These are phyloP conservation scores for Apiotrichum gamsii DNA, from an alignment of 1,284 basidiomycete species.

Conservation along the genomic window DNA sequence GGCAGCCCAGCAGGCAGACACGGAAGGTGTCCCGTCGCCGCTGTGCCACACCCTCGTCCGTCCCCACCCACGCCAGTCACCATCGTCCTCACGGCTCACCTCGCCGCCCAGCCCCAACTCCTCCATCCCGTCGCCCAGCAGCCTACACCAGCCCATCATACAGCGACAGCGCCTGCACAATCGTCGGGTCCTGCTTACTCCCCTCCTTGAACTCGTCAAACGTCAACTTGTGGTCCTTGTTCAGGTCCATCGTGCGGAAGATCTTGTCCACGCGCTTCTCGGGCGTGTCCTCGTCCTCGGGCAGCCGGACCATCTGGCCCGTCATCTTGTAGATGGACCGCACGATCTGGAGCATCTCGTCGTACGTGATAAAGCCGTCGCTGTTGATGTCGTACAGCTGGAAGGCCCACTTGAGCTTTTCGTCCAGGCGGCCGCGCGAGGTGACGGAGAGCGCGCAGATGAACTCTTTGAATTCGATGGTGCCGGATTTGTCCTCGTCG, in stretches of 20 bases:
- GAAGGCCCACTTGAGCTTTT: conserved; percentile 99
- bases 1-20: too few relatives aligned
- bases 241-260: conserved; percentile 84
- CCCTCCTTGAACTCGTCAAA: conserved; percentile 96
- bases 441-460: conserved; percentile 96
- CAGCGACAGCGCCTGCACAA: conserved; percentile 67
- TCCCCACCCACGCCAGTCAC: too few relatives aligned
- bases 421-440: conserved; percentile 85
- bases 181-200: conserved; percentile 94
- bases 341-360: conserved; percentile 97
- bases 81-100: too few relatives aligned
- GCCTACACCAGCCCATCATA: conserved; percentile 53
- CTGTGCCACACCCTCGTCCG: too few relatives aligned
- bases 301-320: conserved; percentile 97
- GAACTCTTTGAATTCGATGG: conserved; percentile 98
- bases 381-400: conserved; percentile 99
- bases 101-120: too few relatives aligned
- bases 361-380: conserved; percentile 92
- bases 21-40: too few relatives aligned
- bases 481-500: conserved; percentile 90
- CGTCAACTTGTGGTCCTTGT: conserved; percentile 81
- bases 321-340: conserved; percentile 98
- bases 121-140: too few relatives aligned
- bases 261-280: conserved; percentile 99
- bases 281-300: conserved; percentile 95